These are phyloP conservation scores for Gryganskiella cystojenkinii DNA, from an alignment of 192 early-diverging fungal species.

Conservation along the genomic window DNA sequence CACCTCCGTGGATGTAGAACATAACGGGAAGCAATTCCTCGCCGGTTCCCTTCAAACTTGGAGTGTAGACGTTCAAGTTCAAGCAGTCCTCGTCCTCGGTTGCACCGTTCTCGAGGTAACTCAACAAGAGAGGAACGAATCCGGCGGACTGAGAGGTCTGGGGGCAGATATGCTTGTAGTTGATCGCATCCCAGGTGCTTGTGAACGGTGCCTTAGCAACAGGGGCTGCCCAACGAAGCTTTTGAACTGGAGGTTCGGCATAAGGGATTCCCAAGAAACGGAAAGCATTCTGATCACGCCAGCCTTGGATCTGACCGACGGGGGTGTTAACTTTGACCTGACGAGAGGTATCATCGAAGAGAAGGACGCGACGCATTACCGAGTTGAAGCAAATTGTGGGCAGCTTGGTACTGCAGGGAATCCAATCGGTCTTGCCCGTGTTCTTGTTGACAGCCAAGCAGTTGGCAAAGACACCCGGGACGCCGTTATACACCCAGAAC, in stretches of 20 bases:
- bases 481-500: slow-evolving; percentile 20
- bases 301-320: slow-evolving; percentile 14
- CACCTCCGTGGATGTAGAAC: slow-evolving; percentile 70
- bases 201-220: slow-evolving; percentile 24
- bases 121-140: neutral
- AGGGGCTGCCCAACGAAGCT: slow-evolving; percentile 55
- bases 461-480: neutral
- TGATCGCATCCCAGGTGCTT: slow-evolving; percentile 12
- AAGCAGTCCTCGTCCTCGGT: slow-evolving; percentile 61
- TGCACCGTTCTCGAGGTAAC: neutral
- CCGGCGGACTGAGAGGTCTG: slow-evolving; percentile 30
- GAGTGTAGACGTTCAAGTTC: slow-evolving; percentile 60
- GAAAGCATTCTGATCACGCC: slow-evolving; percentile 13
- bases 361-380: neutral
- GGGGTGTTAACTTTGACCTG: slow-evolving; percentile 29
- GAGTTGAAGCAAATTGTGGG: slow-evolving; percentile 13
- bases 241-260: slow-evolving; percentile 47
- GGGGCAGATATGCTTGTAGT: slow-evolving; percentile 15
- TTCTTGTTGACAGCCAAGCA: slow-evolving; percentile 13
- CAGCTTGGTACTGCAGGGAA: slow-evolving; percentile 5
- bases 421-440: slow-evolving; percentile 4
- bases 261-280: slow-evolving; percentile 59
- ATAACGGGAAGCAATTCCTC: slow-evolving; percentile 60
- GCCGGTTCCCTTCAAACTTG: slow-evolving; percentile 15
- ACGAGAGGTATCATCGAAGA: slow-evolving; percentile 17